Conservation (phyloP, 805 yeast species). For the Jamesozyma hellenica region DNA sequence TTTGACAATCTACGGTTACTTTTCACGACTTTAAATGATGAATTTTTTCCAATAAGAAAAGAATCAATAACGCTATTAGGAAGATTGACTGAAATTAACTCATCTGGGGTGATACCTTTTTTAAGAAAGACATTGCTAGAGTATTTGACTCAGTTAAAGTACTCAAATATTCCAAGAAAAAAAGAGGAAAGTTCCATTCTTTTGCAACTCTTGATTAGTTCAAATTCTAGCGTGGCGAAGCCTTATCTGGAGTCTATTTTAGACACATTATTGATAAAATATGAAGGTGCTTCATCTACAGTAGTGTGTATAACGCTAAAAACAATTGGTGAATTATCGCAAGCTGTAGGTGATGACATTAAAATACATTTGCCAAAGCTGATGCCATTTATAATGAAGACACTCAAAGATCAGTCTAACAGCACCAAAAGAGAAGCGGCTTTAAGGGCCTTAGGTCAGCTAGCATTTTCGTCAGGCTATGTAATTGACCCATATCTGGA, state of each 20-base stretch:
- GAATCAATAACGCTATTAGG: slow-evolving; percentile 75
- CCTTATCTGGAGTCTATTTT: slow-evolving; percentile 91
- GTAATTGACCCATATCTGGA: slow-evolving; percentile 89
- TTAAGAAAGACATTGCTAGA: slow-evolving; percentile 79
- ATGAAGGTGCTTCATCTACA: slow-evolving; percentile 59
- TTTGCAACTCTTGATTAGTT: slow-evolving; percentile 60
- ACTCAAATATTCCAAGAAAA: slow-evolving; percentile 61
- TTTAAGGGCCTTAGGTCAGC: slow-evolving; percentile 72
- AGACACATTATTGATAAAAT: slow-evolving; percentile 69
- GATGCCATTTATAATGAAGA: slow-evolving; percentile 81
- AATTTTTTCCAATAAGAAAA: slow-evolving; percentile 70
- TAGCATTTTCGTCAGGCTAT: slow-evolving; percentile 85
- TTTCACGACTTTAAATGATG: slow-evolving; percentile 87
- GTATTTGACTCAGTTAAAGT: slow-evolving; percentile 73
- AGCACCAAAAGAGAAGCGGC: slow-evolving; percentile 84
- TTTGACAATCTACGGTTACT: slow-evolving; percentile 80
- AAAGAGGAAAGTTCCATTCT: slow-evolving; percentile 82
- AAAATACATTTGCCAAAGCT: slow-evolving; percentile 58
- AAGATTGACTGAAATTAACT: slow-evolving; percentile 73
- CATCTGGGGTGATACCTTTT: slow-evolving; percentile 93
- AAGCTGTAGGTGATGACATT: slow-evolving; percentile 81
- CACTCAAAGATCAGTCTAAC: slow-evolving; percentile 89
- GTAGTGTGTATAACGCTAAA: slow-evolving; percentile 80
- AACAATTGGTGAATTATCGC: slow-evolving; percentile 82
- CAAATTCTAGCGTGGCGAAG: slow-evolving; percentile 71